These are phyloP conservation scores for Alternaria incomplexa DNA, from an alignment of 2,329 filamentous ascomycete genomes.

Conservation along the genomic window DNA sequence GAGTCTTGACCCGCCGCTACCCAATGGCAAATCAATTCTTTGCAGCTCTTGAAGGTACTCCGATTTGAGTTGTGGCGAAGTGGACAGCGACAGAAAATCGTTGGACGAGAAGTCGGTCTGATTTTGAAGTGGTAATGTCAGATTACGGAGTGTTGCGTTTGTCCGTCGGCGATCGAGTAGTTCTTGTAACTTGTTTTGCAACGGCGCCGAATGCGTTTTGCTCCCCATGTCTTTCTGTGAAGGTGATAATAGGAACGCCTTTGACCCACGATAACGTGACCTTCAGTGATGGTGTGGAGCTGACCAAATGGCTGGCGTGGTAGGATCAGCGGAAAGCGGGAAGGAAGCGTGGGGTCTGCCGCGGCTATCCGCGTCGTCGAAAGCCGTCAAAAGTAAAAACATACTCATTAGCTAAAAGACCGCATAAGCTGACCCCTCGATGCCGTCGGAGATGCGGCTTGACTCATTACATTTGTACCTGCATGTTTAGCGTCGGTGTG, in stretches of 20 bases:
- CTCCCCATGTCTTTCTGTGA: constrained; percentile 13
- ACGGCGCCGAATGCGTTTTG: not conserved
- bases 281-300: not conserved
- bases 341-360: constrained; percentile 5
- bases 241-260: not conserved
- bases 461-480: constrained; percentile 14
- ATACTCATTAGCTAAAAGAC: constrained; percentile 9
- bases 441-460: constrained; percentile 2
- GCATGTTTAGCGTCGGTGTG: constrained; percentile 3
- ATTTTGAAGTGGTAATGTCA: constrained; percentile 38
- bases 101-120: constrained; percentile 68
- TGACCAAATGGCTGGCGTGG: not conserved
- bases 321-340: not conserved
- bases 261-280: not conserved
- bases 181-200: constrained; percentile 32
- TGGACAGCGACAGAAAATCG: constrained; percentile 67
- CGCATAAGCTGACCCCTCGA: not conserved
- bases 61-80: constrained; percentile 54
- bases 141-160: constrained; percentile 39
- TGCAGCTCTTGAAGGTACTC: constrained; percentile 57
- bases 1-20: constrained; percentile 66
- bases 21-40: constrained; percentile 52
- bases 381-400: not conserved
- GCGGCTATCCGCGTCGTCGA: not conserved
- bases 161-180: constrained; percentile 51